Evolutionary conservation across 2,329 filamentous ascomycete genomes (phyloP), one percentile per base, ranked within the genome.

Genomic region (Diaporthe amygdali): DNA sequence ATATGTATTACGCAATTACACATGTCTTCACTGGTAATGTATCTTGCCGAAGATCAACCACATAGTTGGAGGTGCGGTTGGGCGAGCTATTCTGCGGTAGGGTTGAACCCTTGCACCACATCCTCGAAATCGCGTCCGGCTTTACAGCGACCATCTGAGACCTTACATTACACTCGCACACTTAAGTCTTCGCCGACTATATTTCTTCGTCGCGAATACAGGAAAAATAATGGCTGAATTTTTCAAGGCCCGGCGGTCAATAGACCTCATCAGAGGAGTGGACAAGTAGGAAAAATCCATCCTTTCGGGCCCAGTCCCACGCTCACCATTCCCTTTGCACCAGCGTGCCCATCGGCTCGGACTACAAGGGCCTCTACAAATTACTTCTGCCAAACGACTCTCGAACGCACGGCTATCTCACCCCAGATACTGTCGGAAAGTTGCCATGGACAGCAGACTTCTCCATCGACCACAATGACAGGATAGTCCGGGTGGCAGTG

Each of bases 361-460:
- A 74, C 22, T 75, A 75, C 25, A 68, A 72, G 41, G 72, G 74
- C 2, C 59, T 78, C 22, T 79, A 77, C 51, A 71, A 68, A 44
- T 75, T 80, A 34, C 71, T 73, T 22, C 73, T 79, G 5, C 76
- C 76, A 5, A 52, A 76, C 39, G 78, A 79, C 67, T 32, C 71
- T 20, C 72, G 77, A 20, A 72, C 76, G 1, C 78, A 79, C 67
- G 78, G 78, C 46, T 75, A 77, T 30, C 76, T 80, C 66, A 75
- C 77, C 25, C 70, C 73, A 10, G 72, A 73, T 7, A 76, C 69
- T 12, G 76, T 80, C 20, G 15, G 47, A 5, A 64, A 70, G 41
- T 25, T 70, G 3, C 68, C 68, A 56, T 86, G 84, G 84, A 84
- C 84, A 0, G 2, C 77, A 0, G 73, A 78, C 25, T 85, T 87